phyloP scores from a whole-genome alignment of 225 moss, liverwort and hornwort species.

The Sphagnum tenellum region DNA sequence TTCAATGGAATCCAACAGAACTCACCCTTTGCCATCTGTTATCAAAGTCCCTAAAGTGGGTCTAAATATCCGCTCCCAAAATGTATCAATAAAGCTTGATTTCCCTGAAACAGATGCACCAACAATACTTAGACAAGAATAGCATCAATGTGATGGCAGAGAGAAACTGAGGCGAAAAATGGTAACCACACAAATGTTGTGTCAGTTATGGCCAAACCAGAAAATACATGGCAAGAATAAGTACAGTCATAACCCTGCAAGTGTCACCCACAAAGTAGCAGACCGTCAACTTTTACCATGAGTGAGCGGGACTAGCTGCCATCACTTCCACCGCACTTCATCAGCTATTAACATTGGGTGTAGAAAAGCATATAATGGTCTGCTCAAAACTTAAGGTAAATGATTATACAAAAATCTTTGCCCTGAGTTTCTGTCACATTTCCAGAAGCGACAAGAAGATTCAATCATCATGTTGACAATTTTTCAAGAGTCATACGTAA shows the following conservation, averaged over 20 bases:
- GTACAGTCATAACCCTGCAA: no score
- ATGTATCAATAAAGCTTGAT: slow-evolving; percentile 86
- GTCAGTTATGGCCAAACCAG: no score
- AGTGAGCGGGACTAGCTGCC: no score
- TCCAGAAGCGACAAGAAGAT: background rate
- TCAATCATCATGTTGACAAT: background rate
- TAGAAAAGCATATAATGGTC: background rate
- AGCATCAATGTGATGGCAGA: no score
- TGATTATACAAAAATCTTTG: background rate
- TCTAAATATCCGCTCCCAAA: slow-evolving; percentile 96
- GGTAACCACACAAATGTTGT: no score
- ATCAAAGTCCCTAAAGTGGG: slow-evolving; percentile 87
- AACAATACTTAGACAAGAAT: no score
- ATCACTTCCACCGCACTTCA: no score
- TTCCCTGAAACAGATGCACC: slow-evolving; percentile 34
- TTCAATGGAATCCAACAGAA: background rate
- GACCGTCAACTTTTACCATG: no score
- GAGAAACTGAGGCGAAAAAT: no score
- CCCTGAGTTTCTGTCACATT: background rate
- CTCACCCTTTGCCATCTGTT: slow-evolving; percentile 73
- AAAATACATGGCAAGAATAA: no score
- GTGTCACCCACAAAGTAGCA: no score
- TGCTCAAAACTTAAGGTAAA: background rate
- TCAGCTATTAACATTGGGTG: no score
- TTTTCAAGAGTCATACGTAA: background rate